Evolutionary conservation across 2,329 filamentous ascomycete genomes (phyloP).

Genomic region (Ophiognomonia clavigignenti-juglandacearum): DNA sequence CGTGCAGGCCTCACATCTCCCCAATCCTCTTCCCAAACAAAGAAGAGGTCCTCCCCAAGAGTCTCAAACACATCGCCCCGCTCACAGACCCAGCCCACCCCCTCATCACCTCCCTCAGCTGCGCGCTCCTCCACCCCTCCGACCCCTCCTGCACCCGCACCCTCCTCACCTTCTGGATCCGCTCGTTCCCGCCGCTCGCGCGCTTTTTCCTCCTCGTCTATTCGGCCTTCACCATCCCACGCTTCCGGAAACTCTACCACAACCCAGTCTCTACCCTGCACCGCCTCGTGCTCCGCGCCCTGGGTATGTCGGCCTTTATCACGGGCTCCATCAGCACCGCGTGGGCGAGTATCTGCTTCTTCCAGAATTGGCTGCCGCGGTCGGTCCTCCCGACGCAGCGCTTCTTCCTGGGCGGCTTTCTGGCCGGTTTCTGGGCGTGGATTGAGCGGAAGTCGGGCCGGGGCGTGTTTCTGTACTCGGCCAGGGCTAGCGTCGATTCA

Average conservation of each 20-base stretch:
- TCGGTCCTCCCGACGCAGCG: conserved; percentile 73
- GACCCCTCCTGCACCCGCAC: conserved; percentile 86
- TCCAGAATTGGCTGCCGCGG: conserved; percentile 73
- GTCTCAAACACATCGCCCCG: conserved; percentile 66
- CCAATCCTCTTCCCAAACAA: conserved; percentile 80
- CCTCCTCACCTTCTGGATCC: conserved; percentile 82
- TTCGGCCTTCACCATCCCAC: conserved; percentile 64
- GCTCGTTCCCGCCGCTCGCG: conserved; percentile 72
- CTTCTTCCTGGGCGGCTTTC: conserved; percentile 83
- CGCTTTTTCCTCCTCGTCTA: conserved; percentile 75
- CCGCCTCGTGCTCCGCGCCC: conserved; percentile 59
- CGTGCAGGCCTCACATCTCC: conserved; percentile 64
- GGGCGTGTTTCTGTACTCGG: conserved; percentile 71
- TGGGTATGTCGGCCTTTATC: conserved; percentile 72
- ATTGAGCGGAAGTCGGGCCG: conserved; percentile 62
- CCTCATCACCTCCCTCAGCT: conserved; percentile 78
- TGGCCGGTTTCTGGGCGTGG: conserved; percentile 82
- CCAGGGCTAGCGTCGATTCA: conserved; percentile 73
- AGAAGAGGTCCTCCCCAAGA: conserved; percentile 57
- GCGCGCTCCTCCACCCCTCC: conserved; percentile 80
- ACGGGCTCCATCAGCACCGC: conserved; percentile 79
- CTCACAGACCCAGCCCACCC: conserved; percentile 84
- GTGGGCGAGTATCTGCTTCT: conserved; percentile 87
- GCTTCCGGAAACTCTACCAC: conserved; percentile 63
- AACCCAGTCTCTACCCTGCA: conserved; percentile 65